phyloP scores from a whole-genome alignment of 768 basidiomycete genomes.

The Suillus discolor region DNA sequence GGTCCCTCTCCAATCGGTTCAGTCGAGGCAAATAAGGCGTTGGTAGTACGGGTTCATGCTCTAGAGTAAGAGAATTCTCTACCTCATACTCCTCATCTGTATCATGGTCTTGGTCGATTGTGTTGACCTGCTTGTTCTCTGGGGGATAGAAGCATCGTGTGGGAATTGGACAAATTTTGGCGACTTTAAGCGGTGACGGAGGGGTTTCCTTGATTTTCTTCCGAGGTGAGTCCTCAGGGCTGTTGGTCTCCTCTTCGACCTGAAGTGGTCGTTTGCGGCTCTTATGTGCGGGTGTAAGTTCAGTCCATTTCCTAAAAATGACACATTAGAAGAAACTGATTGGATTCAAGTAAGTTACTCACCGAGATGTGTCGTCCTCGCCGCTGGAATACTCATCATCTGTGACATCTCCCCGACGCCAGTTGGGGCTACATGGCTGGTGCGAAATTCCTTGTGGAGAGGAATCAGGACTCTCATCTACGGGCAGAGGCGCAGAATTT shows the following conservation, averaged over 20 bases:
- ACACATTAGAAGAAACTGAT: neutral
- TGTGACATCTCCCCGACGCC: neutral
- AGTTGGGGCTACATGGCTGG: neutral
- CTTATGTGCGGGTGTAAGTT: no score
- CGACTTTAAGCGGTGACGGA: neutral
- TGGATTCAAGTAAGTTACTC: neutral
- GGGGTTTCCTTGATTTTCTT: neutral
- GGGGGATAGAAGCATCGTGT: neutral
- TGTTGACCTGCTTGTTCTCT: neutral
- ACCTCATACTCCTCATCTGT: slow-evolving; percentile 3
- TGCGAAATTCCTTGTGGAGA: neutral
- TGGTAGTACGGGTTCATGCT: neutral
- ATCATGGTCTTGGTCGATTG: neutral
- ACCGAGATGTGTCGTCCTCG: neutral
- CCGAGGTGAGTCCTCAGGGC: neutral
- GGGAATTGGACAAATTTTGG: neutral
- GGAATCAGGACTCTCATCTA: neutral
- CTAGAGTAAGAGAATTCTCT: slow-evolving; percentile 1
- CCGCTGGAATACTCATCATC: neutral
- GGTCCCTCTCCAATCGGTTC: neutral
- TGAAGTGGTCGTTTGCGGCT: neutral
- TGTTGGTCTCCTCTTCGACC: neutral
- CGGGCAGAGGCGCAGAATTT: neutral
- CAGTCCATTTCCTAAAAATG: neutral
- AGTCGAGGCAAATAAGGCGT: neutral